These are phyloP conservation scores for Geosiphon pyriformis DNA, from an alignment of 192 early-diverging fungal species.

Conservation along the genomic window DNA sequence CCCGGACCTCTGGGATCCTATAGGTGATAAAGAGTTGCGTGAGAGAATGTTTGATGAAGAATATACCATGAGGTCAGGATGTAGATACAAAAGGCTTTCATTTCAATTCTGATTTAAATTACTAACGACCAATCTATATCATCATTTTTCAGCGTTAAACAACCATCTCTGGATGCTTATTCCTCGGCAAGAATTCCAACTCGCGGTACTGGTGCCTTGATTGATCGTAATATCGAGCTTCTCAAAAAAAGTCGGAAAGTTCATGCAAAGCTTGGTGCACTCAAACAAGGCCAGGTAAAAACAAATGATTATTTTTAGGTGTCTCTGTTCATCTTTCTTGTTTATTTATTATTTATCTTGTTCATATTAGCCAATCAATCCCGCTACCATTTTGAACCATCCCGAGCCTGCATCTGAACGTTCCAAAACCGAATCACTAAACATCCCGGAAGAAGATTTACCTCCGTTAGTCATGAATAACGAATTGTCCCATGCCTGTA, in stretches of 20 bases:
- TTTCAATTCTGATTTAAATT: neutral
- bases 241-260: conserved; percentile 38
- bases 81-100: conserved; percentile 3
- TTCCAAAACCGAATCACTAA: neutral
- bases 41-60: conserved; percentile 8
- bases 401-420: neutral
- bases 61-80: neutral
- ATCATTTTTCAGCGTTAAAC: conserved; percentile 30
- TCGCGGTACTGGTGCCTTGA: conserved; percentile 31
- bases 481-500: conserved; percentile 48
- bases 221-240: conserved; percentile 40
- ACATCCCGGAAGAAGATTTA: conserved; percentile 29
- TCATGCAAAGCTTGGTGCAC: conserved; percentile 40
- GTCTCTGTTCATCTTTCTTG: neutral
- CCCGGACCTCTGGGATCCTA: conserved; percentile 19
- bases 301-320: too few relatives aligned
- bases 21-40: conserved; percentile 10
- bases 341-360: neutral
- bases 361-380: neutral
- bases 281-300: neutral
- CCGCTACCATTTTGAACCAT: neutral
- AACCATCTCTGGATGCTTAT: conserved; percentile 39
- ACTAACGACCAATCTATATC: conserved; percentile 10
- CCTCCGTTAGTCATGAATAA: conserved; percentile 53
- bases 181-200: conserved; percentile 31